A percentile compares a stretch with the other conserved stretches of the same genome.
These are phyloP conservation scores for Phytophthora crassamura DNA, from an alignment of 352 stramenopile species.

Conservation along the genomic window DNA sequence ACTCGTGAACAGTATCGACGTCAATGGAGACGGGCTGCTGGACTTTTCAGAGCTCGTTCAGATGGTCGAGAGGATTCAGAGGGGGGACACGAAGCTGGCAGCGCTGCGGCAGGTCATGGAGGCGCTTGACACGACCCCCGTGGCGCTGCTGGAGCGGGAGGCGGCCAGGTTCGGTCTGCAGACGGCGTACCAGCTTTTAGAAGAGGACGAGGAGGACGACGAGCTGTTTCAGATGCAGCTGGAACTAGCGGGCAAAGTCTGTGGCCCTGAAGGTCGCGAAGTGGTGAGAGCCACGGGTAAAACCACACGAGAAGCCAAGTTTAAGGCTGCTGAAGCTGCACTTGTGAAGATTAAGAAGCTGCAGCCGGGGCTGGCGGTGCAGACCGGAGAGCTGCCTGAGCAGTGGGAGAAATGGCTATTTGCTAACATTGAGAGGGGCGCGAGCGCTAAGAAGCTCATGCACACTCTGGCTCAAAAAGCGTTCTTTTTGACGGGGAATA, in stretches of 20 bases:
- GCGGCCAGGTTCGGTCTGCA: constrained; percentile 62
- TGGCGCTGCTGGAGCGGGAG: constrained; percentile 70
- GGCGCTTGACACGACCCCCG: constrained; percentile 63
- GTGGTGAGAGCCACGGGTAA: constrained; percentile 52
- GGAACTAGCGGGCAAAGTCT: constrained; percentile 60
- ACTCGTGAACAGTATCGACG: constrained; percentile 63
- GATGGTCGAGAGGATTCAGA: constrained; percentile 63
- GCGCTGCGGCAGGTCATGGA: constrained; percentile 57
- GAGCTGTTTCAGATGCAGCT: constrained; percentile 54
- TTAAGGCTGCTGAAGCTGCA: constrained; percentile 65
- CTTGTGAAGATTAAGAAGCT: constrained; percentile 64
- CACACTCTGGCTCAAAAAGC: constrained; percentile 62
- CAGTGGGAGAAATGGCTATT: constrained; percentile 72
- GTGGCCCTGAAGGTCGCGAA: constrained; percentile 42
- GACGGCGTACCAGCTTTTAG: constrained; percentile 57
- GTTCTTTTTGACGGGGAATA: constrained; percentile 60
- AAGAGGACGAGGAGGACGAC: constrained; percentile 46
- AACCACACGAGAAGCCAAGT: constrained; percentile 77
- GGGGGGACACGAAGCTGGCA: constrained; percentile 55
- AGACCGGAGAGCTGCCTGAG: constrained; percentile 53
- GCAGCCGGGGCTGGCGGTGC: constrained; percentile 64
- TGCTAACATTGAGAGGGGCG: constrained; percentile 64
- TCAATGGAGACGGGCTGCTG: constrained; percentile 63
- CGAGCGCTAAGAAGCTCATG: constrained; percentile 57
- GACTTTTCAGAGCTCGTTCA: constrained; percentile 66